These are phyloP conservation scores for Auricularia sp. DNA, from an alignment of 768 basidiomycete genomes.

Conservation along the genomic window DNA sequence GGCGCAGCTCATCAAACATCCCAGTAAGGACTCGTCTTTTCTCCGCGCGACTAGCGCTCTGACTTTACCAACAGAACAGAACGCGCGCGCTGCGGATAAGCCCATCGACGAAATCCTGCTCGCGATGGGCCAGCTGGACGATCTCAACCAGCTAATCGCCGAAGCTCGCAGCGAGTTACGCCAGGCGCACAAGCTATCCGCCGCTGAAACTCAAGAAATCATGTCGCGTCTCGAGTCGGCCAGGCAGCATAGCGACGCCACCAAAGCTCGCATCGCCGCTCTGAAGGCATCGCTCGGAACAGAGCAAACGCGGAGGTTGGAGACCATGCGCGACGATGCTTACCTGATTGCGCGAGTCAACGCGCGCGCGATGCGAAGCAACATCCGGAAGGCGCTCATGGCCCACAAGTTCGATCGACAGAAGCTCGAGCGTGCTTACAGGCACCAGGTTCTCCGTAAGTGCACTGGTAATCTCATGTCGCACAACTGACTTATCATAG, in stretches of 20 bases:
- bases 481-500: too few species aligned
- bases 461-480: neutral
- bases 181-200: too few species aligned
- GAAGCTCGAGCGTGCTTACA: neutral
- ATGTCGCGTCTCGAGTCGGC: too few species aligned
- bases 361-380: neutral
- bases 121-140: neutral
- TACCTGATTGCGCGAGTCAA: neutral
- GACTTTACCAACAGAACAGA: too few species aligned
- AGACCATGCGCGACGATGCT: neutral
- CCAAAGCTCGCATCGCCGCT: too few species aligned
- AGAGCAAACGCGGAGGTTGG: too few species aligned
- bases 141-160: too few species aligned
- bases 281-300: too few species aligned
- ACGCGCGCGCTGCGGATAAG: neutral
- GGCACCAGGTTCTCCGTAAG: neutral
- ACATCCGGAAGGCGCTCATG: neutral
- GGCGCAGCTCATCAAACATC: neutral
- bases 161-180: too few species aligned
- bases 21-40: neutral
- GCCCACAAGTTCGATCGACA: neutral
- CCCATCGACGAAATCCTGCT: neutral
- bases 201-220: too few species aligned
- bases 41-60: neutral
- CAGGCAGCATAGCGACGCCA: too few species aligned